Evolutionary conservation across 768 basidiomycete species (phyloP), one percentile per base, ranked within the genome.

Genomic region (Boletus rubroflammeus): DNA sequence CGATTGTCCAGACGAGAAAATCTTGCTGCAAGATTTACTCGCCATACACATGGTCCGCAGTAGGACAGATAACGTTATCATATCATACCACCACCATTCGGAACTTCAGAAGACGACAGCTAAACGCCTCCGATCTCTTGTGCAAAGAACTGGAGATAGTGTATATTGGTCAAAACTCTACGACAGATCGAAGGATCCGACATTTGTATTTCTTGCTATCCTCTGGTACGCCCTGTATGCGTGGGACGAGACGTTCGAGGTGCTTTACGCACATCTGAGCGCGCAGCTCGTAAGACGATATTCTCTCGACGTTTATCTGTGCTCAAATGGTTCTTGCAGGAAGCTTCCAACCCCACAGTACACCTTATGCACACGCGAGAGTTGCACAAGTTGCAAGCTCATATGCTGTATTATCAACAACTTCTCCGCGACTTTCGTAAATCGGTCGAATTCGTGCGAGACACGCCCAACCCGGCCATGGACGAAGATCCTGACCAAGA

Each of bases 191-290:
- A 62, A 47, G 42, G 73, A 75, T 45, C 69, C 71, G 1, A 72
- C 71, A 0, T 64, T 73, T 19, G 48, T 72, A 10, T 66, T 72
- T 19, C 64, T 73, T 23, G 71, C 77, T 43, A 66, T 78, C 7
- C 64, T 84, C 23, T 84, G 83, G 83, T 82, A 82, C 52, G 76
- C 81, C 0, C 59, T 83, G 26, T 84, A 84, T 60, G 76, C 81
- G 0, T 84, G 83, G 81, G 83, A 84, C 46, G 81, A 85, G 63
- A 68, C 80, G 0, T 70, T 83, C 25, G 82, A 83, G 58, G 66
- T 69, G 14, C 60, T 84, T 34, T 83, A 82, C 52, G 57, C 60
- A 10, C 79, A 84, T 58, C 75, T 84, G 23, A 78, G 75, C 53
- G 72, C 56, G 43, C 28, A 40, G 52, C 67, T 85, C 67, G 81